phyloP scores from a whole-genome alignment of 306 rosid genomes.

The Prunus campanulata region DNA sequence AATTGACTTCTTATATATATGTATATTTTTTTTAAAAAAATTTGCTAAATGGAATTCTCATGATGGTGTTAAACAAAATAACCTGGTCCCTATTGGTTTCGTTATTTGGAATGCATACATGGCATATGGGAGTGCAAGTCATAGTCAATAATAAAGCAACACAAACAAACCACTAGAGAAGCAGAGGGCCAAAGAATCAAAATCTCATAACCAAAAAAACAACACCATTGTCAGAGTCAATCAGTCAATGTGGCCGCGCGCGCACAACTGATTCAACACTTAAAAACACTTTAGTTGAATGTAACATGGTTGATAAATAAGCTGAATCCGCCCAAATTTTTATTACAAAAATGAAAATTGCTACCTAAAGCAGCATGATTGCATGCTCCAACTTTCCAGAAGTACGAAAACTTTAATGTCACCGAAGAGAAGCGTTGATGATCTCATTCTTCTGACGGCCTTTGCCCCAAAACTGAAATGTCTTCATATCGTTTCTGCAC shows the following conservation, averaged over 20 bases:
- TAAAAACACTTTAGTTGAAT: constrained; percentile 17
- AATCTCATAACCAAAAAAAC: constrained; percentile 1
- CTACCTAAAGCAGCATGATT: constrained; percentile 41
- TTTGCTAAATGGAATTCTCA: not conserved
- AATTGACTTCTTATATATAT: no score
- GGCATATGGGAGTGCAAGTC: no score
- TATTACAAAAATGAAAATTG: constrained; percentile 55
- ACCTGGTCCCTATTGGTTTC: not conserved
- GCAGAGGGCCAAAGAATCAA: not conserved
- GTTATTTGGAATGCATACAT: no score
- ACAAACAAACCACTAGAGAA: not conserved
- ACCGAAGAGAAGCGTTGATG: constrained; percentile 4
- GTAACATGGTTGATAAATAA: constrained; percentile 28
- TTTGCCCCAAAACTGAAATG: constrained; percentile 57
- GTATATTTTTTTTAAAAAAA: not conserved
- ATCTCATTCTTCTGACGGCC: constrained; percentile 48
- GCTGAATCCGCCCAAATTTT: constrained; percentile 19
- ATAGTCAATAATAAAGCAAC: not conserved
- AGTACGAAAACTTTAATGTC: constrained; percentile 19
- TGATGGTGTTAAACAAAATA: not conserved
- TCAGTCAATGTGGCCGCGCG: constrained; percentile 6
- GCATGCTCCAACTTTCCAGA: constrained; percentile 35
- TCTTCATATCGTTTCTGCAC: constrained; percentile 64
- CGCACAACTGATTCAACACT: constrained; percentile 9
- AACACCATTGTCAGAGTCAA: constrained; percentile 4